Evolutionary conservation across 1,284 basidiomycete genomes (phyloP), one percentile per base, ranked within the genome.

Genomic region (Puccinia triticina): DNA sequence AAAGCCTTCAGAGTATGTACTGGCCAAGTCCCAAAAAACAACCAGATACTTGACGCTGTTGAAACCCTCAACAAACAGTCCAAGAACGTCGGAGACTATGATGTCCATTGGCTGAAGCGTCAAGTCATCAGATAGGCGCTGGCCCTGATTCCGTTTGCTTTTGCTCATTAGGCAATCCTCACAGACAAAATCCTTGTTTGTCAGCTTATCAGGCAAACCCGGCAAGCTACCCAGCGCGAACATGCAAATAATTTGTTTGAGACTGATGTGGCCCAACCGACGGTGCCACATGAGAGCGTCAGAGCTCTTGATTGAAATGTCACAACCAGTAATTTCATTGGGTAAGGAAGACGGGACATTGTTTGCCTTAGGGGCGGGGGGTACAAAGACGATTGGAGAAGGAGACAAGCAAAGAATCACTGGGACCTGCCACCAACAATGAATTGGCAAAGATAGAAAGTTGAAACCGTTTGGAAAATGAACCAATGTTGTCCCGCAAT

Each of bases 211-310:
- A 3, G 78, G 50, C 8, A 81, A 34, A 10, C 69, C 50, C 18
- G 53, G 8, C 29, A n/a, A n/a, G 14, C 12, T 34, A 29, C 26
- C 10, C 2, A 10, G 1, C 18, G 21, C 2, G n/a, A 18, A 50
- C 55, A 82, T 71, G 21, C 53, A 32, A 10, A 57, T n/a, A 1
- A 82, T 82, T 0, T 55, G 55, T 32, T 43, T 61, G 1, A 75
- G 11, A 34, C 57, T 53, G 7, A 82, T 57, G 37, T 82, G 79
- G 1, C 79, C 79, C 4, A 82, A 32, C 12, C 53, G 14, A 14
- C 71, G n/a, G 64, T 82, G 72, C 79, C 79, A 82, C 26, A 77
- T 10, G 3, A 71, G 67, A 18, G 67, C 40, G n/a, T 71, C 40
- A 11, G 61, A 18, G 34, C n/a, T 23, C n/a, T 71, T 71, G 11